phyloP scores from a whole-genome alignment of 1,284 basidiomycete genomes.

The Cryptococcus maquisensis region DNA sequence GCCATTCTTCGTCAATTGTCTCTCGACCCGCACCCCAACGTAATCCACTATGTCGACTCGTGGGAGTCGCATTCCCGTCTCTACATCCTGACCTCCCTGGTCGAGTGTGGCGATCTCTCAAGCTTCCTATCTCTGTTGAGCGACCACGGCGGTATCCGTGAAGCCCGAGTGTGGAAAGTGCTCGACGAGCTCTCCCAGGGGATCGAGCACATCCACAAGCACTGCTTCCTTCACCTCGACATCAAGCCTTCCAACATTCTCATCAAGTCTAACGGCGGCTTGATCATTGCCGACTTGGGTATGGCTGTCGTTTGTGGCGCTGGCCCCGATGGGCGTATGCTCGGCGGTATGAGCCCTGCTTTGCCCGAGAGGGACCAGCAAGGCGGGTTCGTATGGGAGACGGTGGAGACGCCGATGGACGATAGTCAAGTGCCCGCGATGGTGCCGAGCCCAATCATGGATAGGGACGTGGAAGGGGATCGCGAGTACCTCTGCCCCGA shows the following conservation, averaged over 20 bases:
- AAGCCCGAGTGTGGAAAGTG: constrained; percentile 95
- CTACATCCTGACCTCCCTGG: constrained; percentile 88
- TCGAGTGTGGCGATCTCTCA: constrained; percentile 83
- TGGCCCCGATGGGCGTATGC: constrained; percentile 41
- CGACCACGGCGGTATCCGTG: constrained; percentile 74
- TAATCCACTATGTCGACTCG: constrained; percentile 82
- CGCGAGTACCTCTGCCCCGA: constrained; percentile 95
- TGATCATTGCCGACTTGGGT: constrained; percentile 97
- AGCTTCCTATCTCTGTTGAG: constrained; percentile 87
- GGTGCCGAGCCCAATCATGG: constrained; percentile 29
- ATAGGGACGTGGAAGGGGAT: constrained; percentile 74
- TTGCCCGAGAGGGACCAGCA: constrained; percentile 55
- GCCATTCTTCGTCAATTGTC: constrained; percentile 78
- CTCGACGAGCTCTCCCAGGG: constrained; percentile 76
- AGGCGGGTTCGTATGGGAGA: constrained; percentile 36
- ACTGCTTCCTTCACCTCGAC: constrained; percentile 87
- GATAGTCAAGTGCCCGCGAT: constrained; percentile 2
- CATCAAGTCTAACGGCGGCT: constrained; percentile 75
- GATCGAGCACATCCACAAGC: constrained; percentile 78
- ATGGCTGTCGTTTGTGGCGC: constrained; percentile 59
- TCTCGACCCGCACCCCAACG: constrained; percentile 60
- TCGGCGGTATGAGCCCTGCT: constrained; percentile 25
- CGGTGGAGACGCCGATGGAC: constrained; percentile 14
- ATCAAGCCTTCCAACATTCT: constrained; percentile 85
- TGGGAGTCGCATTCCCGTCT: constrained; percentile 90